These are phyloP conservation scores for Fusarium oxysporum DNA, from an alignment of 2,329 filamentous ascomycete genomes.

Conservation along the genomic window DNA sequence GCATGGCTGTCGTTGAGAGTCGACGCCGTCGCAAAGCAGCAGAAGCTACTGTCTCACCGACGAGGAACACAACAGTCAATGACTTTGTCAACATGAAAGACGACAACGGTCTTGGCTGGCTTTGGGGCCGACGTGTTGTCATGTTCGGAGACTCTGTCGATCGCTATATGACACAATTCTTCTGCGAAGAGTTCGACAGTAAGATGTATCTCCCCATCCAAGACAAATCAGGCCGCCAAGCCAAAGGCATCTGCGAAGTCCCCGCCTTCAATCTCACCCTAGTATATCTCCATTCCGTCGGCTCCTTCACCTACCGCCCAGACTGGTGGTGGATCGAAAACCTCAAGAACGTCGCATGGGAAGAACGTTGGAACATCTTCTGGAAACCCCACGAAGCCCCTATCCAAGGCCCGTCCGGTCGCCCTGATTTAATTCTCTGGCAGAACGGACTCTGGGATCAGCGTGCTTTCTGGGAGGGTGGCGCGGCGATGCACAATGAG, in stretches of 20 bases:
- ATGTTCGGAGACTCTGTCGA: conserved; percentile 38
- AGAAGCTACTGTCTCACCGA: background rate
- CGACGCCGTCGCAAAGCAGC: conserved; percentile 6
- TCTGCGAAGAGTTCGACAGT: conserved; percentile 29
- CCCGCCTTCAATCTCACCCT: conserved; percentile 27
- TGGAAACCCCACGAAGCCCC: conserved; percentile 29
- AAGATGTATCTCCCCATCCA: conserved; percentile 18
- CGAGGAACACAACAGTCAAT: background rate
- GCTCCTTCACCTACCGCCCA: conserved; percentile 32
- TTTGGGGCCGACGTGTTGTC: conserved; percentile 32
- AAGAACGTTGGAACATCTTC: conserved; percentile 28
- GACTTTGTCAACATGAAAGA: conserved; percentile 31
- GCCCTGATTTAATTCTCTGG: conserved; percentile 29
- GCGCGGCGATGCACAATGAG: conserved; percentile 9
- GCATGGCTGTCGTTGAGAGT: conserved; percentile 24
- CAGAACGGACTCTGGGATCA: conserved; percentile 37
- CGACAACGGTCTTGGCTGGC: conserved; percentile 16
- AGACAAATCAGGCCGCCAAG: conserved; percentile 5
- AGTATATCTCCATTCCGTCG: conserved; percentile 26
- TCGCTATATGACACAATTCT: conserved; percentile 32
- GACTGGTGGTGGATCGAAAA: conserved; percentile 40
- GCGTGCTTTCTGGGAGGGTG: conserved; percentile 26
- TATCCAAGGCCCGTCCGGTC: conserved; percentile 26
- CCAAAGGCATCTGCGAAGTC: conserved; percentile 14
- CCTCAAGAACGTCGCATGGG: conserved; percentile 28